Base-by-base conservation (phyloP, 208 protist genomes). In the Leishmania turanica region DNA sequence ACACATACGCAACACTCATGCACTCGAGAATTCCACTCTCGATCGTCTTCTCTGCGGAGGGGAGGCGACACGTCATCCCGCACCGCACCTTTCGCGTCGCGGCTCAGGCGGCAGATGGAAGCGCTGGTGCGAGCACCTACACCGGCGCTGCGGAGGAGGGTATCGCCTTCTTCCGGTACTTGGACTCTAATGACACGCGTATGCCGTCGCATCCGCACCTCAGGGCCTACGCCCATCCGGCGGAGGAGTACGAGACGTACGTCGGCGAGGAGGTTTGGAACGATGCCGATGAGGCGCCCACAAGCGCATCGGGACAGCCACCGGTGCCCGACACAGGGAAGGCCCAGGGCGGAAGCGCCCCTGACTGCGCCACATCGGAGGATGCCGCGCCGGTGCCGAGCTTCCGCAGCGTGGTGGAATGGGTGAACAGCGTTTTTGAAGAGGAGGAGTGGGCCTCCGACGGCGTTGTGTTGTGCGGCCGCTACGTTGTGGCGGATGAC, bases 171-270 rank as follows among this genome's bases (percentile, higher is more conserved):
- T 87, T 95, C 24, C 71, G 71, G 17, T 96, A 97, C 72, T 86
- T 97, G 6, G 79, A 88, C 66, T 96, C 93, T 0, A 85, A 96
- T 58, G 95, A 97, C 81, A 96, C 91, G 13, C 90, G 93, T 2
- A 80, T 96, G 34, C 93, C 93, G 27, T 68, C 78, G 13, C 93
- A 96, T 79, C 82, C 87, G 0, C 51, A 79, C 13, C 68, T 96
- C 11, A 75, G 82, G 8, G 84, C 79, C 31, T 75, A 78, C 66
- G 72, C 82, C 5, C 80, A 87, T 40, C 77, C 86, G 2, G 80
- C 93, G 0, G 86, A 90, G 60, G 90, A 88, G 51, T 97, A 96
- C 83, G 89, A 96, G 65, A 96, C 92, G 19, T 96, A 96, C 71
- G 88, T 91, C 17, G 94, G 94, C 0, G 95, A 97, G 82, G 92